Conservation (phyloP, 306 rosid genomes). For the Styphnolobium japonicum region DNA sequence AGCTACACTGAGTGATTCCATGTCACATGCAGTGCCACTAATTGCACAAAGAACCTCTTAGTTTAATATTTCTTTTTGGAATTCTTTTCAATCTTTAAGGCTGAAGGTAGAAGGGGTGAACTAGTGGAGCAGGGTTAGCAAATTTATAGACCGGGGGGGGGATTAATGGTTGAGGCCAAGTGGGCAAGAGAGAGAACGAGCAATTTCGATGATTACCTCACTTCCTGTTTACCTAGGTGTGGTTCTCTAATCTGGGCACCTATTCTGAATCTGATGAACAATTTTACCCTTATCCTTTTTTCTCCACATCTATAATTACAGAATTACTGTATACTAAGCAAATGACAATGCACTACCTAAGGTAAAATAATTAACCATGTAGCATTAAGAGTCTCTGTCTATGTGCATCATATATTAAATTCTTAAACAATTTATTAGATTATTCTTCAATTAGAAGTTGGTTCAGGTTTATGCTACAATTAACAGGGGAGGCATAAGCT, state of each 20-base stretch:
- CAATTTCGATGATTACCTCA: not conserved
- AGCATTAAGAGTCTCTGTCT: constrained; percentile 17
- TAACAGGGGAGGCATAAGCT: constrained; percentile 16
- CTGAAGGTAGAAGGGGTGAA: constrained; percentile 36
- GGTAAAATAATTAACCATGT: constrained; percentile 17
- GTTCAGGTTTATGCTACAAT: constrained; percentile 28
- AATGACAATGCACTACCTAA: constrained; percentile 23
- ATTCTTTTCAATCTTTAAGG: constrained; percentile 39
- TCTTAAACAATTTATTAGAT: not conserved
- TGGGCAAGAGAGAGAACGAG: not conserved
- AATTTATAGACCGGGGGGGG: constrained; percentile 58
- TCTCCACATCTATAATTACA: not conserved
- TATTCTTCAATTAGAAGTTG: constrained; percentile 19
- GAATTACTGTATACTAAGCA: not conserved
- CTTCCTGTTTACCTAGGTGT: not conserved
- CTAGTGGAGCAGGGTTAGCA: constrained; percentile 42
- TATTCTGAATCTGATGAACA: not conserved
- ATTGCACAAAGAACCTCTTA: constrained; percentile 33
- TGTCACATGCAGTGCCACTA: constrained; percentile 74
- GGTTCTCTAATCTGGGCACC: not conserved
- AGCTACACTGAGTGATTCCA: constrained; percentile 51
- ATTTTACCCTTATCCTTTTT: not conserved
- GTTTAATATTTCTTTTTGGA: constrained; percentile 45
- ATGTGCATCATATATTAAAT: not conserved
- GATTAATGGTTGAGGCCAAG: constrained; percentile 12